phyloP scores from a whole-genome alignment of 2,329 filamentous ascomycete species.

The Pseudogymnoascus pannorum region DNA sequence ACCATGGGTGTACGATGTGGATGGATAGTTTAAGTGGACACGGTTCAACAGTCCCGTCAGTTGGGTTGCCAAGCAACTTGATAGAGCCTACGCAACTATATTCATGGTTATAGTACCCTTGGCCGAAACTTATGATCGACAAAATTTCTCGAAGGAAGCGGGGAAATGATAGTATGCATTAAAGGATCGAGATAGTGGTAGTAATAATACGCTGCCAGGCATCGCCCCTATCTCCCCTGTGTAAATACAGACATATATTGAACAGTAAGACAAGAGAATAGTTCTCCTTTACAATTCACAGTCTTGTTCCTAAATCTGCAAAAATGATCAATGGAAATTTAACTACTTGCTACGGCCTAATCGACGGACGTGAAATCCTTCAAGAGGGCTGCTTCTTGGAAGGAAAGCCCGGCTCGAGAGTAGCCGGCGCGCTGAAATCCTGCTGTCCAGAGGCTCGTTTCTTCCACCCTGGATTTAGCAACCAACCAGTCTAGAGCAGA shows the following conservation, averaged over 20 bases:
- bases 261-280: neutral
- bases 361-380: neutral
- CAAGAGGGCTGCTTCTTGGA: neutral
- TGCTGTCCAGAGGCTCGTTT: neutral
- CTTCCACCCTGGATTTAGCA: neutral
- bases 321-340: neutral
- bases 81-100: too few species aligned
- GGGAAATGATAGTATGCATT: too few species aligned
- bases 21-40: too few species aligned
- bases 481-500: neutral
- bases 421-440: neutral
- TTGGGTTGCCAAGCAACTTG: too few species aligned
- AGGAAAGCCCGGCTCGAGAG: neutral
- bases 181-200: too few species aligned
- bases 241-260: neutral
- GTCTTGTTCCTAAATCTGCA: neutral
- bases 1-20: too few species aligned
- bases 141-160: too few species aligned
- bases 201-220: neutral
- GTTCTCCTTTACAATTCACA: too few species aligned
- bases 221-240: neutral
- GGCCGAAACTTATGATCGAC: too few species aligned
- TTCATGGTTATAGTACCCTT: too few species aligned
- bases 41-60: too few species aligned
- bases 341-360: neutral